Base-by-base conservation (phyloP, 2,329 filamentous ascomycete genomes). In the Alternaria conjuncta region DNA sequence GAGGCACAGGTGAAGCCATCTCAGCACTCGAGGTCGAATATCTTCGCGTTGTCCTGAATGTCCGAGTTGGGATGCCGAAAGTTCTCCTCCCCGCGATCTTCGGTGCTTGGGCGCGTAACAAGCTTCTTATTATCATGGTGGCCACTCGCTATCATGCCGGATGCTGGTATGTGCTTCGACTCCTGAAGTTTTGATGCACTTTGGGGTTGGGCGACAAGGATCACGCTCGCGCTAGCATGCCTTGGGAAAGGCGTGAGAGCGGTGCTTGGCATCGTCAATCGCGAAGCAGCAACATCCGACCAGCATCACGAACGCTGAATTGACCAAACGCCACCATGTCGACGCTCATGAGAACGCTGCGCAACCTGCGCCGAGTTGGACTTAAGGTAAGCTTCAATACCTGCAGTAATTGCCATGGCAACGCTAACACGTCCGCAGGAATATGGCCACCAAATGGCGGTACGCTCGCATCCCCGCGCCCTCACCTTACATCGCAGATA, bases 371-470 rank as follows among this genome's bases (percentile, higher is more conserved):
- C 85, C 90, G 89, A 84, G 89, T 97, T 79, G 96, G 96, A 59
- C 78, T 97, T 78, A 97, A 94, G 90, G 94, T 94, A 82, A 69
- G 82, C 64, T 15, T 56, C 28, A 4, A 25, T 21, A 21, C 25
- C 55, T 75, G 64, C 63, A 69, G 53, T 26, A 30, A 25, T 58
- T 45, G 41, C 26, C 32, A 23, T 50, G 11, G n/a, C 60, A 60
- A 61, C 59, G 66, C 80, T 82, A 74, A 82, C 77, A 69, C 69
- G 70, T 58, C 66, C 47, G 74, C 78, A 97, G 94, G 92, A 97
- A 82, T 96, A 91, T 86, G 91, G 89, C 83, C 91, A 92, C 83
- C 96, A 98, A 86, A 88, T 98, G 87, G 90, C 95, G 84, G 92
- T 96, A 92, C 84, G 91, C 59, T 66, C 32, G 61, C 64, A 67